These are phyloP conservation scores for Fusarium sacchari DNA, from an alignment of 2,329 filamentous ascomycete genomes.

Conservation along the genomic window DNA sequence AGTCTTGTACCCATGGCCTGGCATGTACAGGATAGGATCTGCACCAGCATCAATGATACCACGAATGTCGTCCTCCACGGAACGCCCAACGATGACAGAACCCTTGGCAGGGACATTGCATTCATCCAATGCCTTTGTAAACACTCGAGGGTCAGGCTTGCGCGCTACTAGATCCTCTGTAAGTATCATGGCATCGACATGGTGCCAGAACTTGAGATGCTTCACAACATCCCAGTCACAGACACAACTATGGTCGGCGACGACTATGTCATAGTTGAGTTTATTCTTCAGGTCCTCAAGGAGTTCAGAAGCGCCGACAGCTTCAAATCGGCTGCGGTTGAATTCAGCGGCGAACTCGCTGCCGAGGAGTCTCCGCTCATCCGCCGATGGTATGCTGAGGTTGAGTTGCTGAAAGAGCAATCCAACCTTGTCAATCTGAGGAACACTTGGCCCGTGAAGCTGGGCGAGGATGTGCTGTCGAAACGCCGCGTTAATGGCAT, in stretches of 20 bases:
- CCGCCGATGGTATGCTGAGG: rapidly evolving
- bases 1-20: rapidly evolving
- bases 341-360: background rate
- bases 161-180: rapidly evolving
- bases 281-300: background rate
- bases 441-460: rapidly evolving
- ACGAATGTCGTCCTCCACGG: background rate
- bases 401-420: background rate
- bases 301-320: rapidly evolving
- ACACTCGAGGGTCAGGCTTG: background rate
- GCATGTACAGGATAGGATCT: background rate
- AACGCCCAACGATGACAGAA: background rate
- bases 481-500: background rate
- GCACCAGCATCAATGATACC: background rate
- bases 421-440: background rate
- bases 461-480: background rate
- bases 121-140: background rate
- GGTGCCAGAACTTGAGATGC: background rate
- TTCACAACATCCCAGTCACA: background rate
- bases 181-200: background rate
- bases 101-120: background rate
- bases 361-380: rapidly evolving
- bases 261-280: background rate
- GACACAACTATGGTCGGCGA: background rate
- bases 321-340: background rate